Conservation (phyloP, 768 basidiomycete species). For the Tulasnella sp. region DNA sequence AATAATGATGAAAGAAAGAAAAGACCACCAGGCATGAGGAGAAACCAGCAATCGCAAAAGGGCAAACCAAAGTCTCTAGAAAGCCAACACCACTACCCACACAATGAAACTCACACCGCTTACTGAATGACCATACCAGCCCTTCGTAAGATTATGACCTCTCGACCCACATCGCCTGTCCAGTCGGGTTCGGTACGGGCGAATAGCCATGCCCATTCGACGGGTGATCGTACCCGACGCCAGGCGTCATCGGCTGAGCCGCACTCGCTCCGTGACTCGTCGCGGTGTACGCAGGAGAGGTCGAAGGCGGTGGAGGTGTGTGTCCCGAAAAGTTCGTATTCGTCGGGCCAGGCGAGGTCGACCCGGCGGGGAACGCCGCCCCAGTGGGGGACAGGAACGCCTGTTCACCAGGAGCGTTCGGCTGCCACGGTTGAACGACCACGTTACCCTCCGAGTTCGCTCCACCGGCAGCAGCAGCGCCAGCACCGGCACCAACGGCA, state of each 20-base stretch:
- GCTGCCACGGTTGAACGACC: background rate
- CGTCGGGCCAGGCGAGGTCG: background rate
- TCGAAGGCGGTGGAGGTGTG: background rate
- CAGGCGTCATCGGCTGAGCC: background rate
- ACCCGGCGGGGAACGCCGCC: background rate
- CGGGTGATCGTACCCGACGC: background rate
- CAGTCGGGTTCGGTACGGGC: background rate
- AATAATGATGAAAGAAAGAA: no score
- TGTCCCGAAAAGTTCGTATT: background rate
- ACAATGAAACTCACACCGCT: background rate
- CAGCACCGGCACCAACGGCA: background rate
- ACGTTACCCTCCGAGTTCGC: background rate
- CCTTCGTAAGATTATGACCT: background rate
- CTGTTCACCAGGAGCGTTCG: background rate
- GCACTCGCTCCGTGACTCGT: background rate
- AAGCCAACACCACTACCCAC: background rate
- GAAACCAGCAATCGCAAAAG: background rate
- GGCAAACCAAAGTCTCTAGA: background rate
- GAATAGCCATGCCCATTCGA: background rate
- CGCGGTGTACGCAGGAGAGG: background rate
- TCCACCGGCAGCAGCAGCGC: background rate
- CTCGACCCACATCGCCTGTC: conserved; percentile 10
- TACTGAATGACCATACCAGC: background rate
- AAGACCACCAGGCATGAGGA: no score
- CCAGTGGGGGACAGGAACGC: conserved; percentile 9